Evolutionary conservation across 2,329 filamentous ascomycete genomes (phyloP).

Genomic region (Fusarium burgessii): DNA sequence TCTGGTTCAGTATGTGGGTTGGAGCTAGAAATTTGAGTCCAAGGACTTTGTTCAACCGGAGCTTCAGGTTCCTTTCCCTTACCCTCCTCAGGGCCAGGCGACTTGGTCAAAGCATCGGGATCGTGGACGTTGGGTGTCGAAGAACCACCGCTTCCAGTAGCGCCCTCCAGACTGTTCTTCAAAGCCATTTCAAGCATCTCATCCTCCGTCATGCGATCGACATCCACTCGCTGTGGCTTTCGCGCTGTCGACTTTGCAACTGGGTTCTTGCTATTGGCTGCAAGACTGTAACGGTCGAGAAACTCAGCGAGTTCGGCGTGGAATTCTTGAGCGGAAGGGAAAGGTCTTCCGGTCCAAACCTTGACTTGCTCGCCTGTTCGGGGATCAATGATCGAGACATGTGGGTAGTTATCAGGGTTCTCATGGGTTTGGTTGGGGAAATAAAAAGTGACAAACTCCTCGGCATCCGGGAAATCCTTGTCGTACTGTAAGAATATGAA

Average conservation of each 20-base stretch:
- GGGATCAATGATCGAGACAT: conserved; percentile 95
- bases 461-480: conserved; percentile 82
- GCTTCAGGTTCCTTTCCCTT: conserved; percentile 65
- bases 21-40: conserved; percentile 77
- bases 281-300: conserved; percentile 94
- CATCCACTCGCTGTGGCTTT: conserved; percentile 75
- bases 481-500: conserved; percentile 97
- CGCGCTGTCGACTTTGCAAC: conserved; percentile 77
- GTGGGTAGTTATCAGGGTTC: conserved; percentile 89
- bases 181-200: conserved; percentile 97
- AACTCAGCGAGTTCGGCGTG: conserved; percentile 94
- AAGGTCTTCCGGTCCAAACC: conserved; percentile 88
- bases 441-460: conserved; percentile 91
- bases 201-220: conserved; percentile 93
- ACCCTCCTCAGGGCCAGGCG: conserved; percentile 60
- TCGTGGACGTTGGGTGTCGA: conserved; percentile 73
- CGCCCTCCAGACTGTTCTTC: conserved; percentile 82
- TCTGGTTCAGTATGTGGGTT: conserved; percentile 83
- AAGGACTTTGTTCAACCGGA: conserved; percentile 58
- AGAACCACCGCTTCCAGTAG: conserved; percentile 49
- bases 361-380: conserved; percentile 98
- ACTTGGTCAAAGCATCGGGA: conserved; percentile 88
- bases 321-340: conserved; percentile 82
- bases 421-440: conserved; percentile 78
- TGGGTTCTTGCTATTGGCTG: conserved; percentile 89